These are phyloP conservation scores for Yamadazyma takamatsuzukensis DNA, from an alignment of 805 yeast species.

Conservation along the genomic window DNA sequence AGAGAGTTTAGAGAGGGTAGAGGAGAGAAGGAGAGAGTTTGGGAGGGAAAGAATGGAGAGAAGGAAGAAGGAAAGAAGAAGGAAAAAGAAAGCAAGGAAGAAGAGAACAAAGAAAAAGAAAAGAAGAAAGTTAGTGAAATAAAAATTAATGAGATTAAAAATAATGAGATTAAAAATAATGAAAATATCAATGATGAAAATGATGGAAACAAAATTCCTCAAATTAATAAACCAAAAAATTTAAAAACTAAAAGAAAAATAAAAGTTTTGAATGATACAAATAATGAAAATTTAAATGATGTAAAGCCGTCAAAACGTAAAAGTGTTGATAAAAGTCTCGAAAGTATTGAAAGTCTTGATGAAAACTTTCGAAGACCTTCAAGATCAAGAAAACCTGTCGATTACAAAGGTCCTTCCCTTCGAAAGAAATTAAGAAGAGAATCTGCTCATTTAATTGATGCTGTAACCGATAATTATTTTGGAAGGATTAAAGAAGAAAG, in stretches of 20 bases:
- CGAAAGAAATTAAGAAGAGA: conserved; percentile 68
- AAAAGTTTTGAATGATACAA: no score
- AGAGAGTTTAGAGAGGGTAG: conserved; percentile 38
- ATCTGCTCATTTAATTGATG: conserved; percentile 56
- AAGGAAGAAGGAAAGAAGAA: no score
- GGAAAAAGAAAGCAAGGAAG: background rate
- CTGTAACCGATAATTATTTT: conserved; percentile 40
- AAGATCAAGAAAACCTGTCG: conserved; percentile 53
- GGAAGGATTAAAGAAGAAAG: conserved; percentile 11
- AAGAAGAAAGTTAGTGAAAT: background rate
- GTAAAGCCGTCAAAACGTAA: no score
- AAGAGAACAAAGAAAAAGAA: background rate
- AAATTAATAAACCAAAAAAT: no score
- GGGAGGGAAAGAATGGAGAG: no score
- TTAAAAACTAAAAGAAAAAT: no score
- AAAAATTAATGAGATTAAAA: background rate
- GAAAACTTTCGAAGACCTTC: no score
- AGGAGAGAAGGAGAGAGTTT: conserved; percentile 26
- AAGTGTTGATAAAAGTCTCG: no score
- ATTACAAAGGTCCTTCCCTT: conserved; percentile 66
- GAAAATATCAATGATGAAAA: no score
- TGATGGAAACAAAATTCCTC: no score
- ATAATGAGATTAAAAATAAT: background rate
- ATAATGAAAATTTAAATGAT: no score
- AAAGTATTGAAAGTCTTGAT: no score